Base-by-base conservation (phyloP, 805 yeast genomes). In the Candida coleopterorum region DNA sequence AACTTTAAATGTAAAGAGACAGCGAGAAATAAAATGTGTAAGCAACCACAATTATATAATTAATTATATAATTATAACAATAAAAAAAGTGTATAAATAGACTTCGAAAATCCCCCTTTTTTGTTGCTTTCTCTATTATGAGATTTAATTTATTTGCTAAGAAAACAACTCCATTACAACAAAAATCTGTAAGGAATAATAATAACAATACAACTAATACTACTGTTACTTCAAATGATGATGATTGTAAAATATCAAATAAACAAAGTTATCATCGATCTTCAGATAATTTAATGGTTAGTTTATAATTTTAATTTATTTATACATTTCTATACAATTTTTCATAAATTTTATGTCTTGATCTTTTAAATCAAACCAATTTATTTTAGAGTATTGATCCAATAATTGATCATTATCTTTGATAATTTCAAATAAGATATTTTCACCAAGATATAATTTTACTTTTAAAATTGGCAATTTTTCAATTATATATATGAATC, bases 361-460 rank as follows among this genome's bases (percentile, higher is more conserved):
- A 10, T 28, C 21, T 7, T 15, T 34, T 18, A 38, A 11, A 6
- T 38, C 25, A n/a, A 22, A 17, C 42, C 42, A 38, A 27, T 38
- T 28, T 8, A 38, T 34, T 9, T 9, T 15, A 8, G 33, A 32
- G 16, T 27, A 34, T 26, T 22, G 50, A 74, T 17, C 69, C 70
- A 41, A 48, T 62, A 45, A 82, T 81, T 40, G 65, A 84, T 33
- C 30, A 25, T 33, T 26, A 27, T 39, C 33, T 14, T 32, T 35
- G 1, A 32, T 29, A 5, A 60, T 45, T 35, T 64, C 72, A 41
- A 57, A 72, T 6, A 75, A 36, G 18, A 62, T 22, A 8, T 21
- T 64, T 32, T 72, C 75, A 9, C 70, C 58, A 0, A 74, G 68
- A 35, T 59, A 25, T 4, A 41, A 41, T 1, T 77, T 52, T 1